phyloP scores from a whole-genome alignment of 345 rosid genomes.

The Angophora floribunda region DNA sequence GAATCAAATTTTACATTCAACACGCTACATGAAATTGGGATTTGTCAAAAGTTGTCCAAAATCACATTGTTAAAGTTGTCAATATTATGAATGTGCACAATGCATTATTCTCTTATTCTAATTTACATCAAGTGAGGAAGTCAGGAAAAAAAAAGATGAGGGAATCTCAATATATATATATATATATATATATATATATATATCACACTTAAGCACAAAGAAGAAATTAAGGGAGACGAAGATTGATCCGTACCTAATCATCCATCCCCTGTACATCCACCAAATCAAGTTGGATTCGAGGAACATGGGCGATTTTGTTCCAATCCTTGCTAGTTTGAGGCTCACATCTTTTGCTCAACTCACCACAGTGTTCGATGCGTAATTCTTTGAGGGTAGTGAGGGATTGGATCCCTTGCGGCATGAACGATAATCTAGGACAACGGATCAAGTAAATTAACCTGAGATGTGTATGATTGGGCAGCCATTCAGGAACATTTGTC shows the following conservation, averaged over 20 bases:
- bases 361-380: rapidly evolving
- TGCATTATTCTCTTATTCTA: neutral
- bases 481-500: neutral
- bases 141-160: neutral
- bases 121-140: neutral
- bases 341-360: neutral
- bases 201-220: rapidly evolving
- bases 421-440: neutral
- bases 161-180: neutral
- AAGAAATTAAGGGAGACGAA: neutral
- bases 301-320: neutral
- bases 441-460: rapidly evolving
- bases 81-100: too few relatives aligned
- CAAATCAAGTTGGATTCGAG: rapidly evolving
- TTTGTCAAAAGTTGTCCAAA: neutral
- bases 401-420: neutral
- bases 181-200: too few relatives aligned
- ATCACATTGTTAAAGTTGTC: too few relatives aligned
- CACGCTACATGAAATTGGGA: neutral
- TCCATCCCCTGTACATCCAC: rapidly evolving
- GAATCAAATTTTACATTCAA: neutral
- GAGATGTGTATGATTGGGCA: neutral
- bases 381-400: neutral
- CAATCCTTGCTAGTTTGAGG: neutral
- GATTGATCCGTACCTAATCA: neutral